Base-by-base conservation (phyloP, 1,139 yeast species). In the Eremothecium sinecaudum region DNA sequence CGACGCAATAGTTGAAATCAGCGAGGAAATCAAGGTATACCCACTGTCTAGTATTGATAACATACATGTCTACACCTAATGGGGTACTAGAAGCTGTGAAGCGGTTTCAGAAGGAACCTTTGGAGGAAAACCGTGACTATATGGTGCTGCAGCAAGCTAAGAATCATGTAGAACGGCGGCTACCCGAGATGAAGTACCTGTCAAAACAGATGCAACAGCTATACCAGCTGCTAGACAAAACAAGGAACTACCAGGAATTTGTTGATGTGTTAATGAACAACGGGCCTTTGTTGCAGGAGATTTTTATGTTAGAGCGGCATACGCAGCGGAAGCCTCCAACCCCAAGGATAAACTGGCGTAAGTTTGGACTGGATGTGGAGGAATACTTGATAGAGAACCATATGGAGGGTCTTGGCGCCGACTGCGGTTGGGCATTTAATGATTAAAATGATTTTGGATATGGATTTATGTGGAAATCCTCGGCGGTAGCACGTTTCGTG, bases 261-360 rank as follows among this genome's bases (percentile, higher is more conserved):
- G 44, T 46, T 6, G 55, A 52, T 35, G 45, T 47, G 18, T 34
- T 55, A 34, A 39, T 42, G 44, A 46, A 48, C 28, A 48, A 45
- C 38, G 39, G 42, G 25, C 29, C 37, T 13, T 34, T 53, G 32
- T 42, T 55, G 37, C 40, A 50, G 25, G 53, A 53, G 38, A 46
- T 53, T 14, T 53, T 54, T 38, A 48, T 56, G 12, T 31, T 45
- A 31, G 58, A 52, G 32, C 46, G 47, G 18, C 42, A 38, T 19
- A 28, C 38, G 13, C 41, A 35, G 23, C 36, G 39, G 23, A 15
- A 22, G 13, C 18, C 24, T 13, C 15, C 21, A n/a, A 16, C 28
- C n/a, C 62, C 46, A 58, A 67, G 56, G 63, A 66, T 44, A 71
- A 79, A 41, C 62, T 79, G 58, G 56, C 18, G 40, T 13, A 47